These are phyloP conservation scores for Glarea lozoyensis DNA, from an alignment of 495 filamentous ascomycete genomes.

Conservation along the genomic window DNA sequence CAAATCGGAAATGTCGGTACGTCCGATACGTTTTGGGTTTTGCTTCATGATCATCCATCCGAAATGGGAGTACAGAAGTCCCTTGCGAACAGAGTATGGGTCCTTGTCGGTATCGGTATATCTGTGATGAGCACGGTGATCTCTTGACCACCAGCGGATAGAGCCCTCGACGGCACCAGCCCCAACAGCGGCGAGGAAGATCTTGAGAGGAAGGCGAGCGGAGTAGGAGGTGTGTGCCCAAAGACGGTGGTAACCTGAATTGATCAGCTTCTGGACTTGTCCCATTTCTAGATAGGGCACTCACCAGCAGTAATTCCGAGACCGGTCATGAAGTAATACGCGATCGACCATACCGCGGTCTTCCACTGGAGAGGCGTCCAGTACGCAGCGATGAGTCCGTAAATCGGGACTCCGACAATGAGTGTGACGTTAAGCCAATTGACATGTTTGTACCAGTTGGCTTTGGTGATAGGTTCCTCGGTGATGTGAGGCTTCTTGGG, in stretches of 20 bases:
- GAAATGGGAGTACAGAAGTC: constrained; percentile 90
- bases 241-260: constrained; percentile 72
- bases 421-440: constrained; percentile 89
- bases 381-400: constrained; percentile 66
- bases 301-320: constrained; percentile 80
- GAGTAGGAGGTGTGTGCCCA: constrained; percentile 97
- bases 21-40: constrained; percentile 86
- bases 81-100: constrained; percentile 98
- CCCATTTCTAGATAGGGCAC: no score
- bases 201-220: constrained; percentile 75
- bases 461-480: constrained; percentile 60
- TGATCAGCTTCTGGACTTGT: no score
- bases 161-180: constrained; percentile 95
- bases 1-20: constrained; percentile 92
- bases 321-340: constrained; percentile 90
- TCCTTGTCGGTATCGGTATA: constrained; percentile 99
- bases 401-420: constrained; percentile 76
- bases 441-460: constrained; percentile 95
- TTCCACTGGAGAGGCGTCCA: constrained; percentile 72
- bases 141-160: constrained; percentile 94
- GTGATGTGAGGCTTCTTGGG: constrained; percentile 43
- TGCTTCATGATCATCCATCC: constrained; percentile 94
- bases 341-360: constrained; percentile 72
- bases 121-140: constrained; percentile 95
- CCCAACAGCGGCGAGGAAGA: constrained; percentile 87